Evolutionary conservation across 2,329 filamentous ascomycete species (phyloP).

Genomic region (Acephala macrosclerotiorum): DNA sequence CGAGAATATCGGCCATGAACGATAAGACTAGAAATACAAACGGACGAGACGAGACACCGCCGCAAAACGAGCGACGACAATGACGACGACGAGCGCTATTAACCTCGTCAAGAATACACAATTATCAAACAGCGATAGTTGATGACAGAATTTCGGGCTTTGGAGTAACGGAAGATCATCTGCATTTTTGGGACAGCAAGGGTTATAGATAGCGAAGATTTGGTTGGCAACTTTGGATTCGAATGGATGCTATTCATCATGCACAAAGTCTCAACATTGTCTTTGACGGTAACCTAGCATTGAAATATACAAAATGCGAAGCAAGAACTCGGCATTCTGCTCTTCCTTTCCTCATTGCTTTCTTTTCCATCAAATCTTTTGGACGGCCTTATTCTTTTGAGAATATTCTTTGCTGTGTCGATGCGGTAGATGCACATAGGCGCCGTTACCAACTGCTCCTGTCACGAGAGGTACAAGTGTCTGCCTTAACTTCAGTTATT

Average conservation of each 20-base stretch:
- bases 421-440: no score
- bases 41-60: no score
- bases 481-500: no score
- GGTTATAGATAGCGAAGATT: background rate
- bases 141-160: background rate
- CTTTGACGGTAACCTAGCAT: no score
- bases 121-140: background rate
- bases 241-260: background rate
- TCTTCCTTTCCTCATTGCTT: background rate
- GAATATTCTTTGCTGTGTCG: no score
- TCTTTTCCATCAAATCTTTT: background rate
- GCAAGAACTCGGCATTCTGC: background rate
- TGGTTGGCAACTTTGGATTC: background rate
- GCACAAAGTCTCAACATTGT: background rate
- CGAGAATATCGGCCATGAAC: constrained; percentile 14
- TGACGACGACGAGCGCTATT: background rate
- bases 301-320: background rate
- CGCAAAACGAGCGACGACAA: no score
- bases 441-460: no score
- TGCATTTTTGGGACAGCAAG: background rate
- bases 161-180: background rate
- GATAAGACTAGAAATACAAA: background rate
- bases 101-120: background rate
- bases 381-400: no score
- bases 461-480: no score